These are phyloP conservation scores for Cryphonectria japonica DNA, from an alignment of 2,329 filamentous ascomycete species.

Conservation along the genomic window DNA sequence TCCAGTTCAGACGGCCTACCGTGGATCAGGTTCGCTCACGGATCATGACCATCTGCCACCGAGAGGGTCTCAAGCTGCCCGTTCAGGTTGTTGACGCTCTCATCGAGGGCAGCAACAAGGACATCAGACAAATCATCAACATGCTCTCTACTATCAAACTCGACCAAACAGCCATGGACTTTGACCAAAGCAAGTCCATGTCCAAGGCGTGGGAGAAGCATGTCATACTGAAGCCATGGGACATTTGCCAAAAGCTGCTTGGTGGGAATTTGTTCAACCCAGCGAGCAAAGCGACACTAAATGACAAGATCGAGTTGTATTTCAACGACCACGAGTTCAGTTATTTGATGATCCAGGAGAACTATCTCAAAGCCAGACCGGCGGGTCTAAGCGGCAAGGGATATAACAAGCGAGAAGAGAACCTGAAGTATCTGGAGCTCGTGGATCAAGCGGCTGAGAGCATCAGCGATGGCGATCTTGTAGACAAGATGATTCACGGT, in stretches of 20 bases:
- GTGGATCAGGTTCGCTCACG: conserved; percentile 88
- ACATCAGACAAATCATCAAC: conserved; percentile 98
- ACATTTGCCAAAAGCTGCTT: conserved; percentile 93
- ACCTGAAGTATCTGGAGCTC: conserved; percentile 82
- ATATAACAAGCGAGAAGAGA: conserved; percentile 69
- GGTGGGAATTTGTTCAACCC: conserved; percentile 83
- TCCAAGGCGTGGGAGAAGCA: conserved; percentile 99
- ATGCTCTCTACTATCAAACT: conserved; percentile 96
- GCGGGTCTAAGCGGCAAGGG: conserved; percentile 59
- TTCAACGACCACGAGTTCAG: conserved; percentile 99
- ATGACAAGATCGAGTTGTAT: conserved; percentile 98
- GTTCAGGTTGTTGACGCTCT: conserved; percentile 84
- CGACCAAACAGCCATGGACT: conserved; percentile 79
- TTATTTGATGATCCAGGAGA: conserved; percentile 96
- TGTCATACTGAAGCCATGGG: conserved; percentile 95
- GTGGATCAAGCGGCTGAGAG: conserved; percentile 88
- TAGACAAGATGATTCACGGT: conserved; percentile 98
- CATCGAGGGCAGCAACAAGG: conserved; percentile 92
- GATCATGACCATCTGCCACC: conserved; percentile 92
- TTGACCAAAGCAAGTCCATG: conserved; percentile 88
- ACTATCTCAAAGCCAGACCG: conserved; percentile 87
- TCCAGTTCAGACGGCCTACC: conserved; percentile 87
- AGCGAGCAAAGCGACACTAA: conserved; percentile 82
- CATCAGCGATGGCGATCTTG: conserved; percentile 94
- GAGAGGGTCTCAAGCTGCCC: conserved; percentile 87